Conservation (phyloP, 2,329 filamentous ascomycete genomes). For the Zarea fungicola region DNA sequence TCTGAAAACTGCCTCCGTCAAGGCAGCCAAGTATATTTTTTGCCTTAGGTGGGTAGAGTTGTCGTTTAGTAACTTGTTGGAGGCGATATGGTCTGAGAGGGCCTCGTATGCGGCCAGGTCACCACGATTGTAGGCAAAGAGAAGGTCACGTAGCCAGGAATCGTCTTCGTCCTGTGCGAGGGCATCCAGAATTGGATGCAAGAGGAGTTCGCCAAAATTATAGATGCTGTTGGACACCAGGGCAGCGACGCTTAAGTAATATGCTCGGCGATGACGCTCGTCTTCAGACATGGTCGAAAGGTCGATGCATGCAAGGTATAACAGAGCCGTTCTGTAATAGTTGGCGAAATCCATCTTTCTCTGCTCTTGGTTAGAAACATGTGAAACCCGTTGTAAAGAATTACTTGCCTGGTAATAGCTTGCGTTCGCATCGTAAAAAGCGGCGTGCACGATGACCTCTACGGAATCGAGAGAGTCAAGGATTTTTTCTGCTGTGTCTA, state of each 20-base stretch:
- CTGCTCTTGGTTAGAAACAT: slow-evolving; percentile 21
- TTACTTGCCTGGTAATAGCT: slow-evolving; percentile 74
- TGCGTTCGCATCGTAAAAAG: slow-evolving; percentile 93
- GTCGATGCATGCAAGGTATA: slow-evolving; percentile 95
- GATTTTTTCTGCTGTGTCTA: slow-evolving; percentile 82
- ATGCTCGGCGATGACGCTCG: slow-evolving; percentile 78
- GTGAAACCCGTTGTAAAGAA: background rate
- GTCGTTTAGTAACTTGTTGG: slow-evolving; percentile 71
- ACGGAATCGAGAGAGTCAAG: slow-evolving; percentile 91
- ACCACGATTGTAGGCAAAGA: slow-evolving; percentile 95
- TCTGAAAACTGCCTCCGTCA: slow-evolving; percentile 95
- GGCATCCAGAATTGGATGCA: slow-evolving; percentile 91
- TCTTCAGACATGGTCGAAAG: slow-evolving; percentile 65
- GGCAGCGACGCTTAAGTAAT: slow-evolving; percentile 88
- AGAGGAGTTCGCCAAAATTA: slow-evolving; percentile 98
- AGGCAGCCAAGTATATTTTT: slow-evolving; percentile 94
- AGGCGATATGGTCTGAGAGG: slow-evolving; percentile 72
- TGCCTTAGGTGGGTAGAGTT: slow-evolving; percentile 84
- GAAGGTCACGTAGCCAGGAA: slow-evolving; percentile 87
- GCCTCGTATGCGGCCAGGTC: slow-evolving; percentile 84
- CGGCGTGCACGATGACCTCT: slow-evolving; percentile 89
- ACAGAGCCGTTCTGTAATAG: slow-evolving; percentile 95
- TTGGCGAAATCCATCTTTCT: slow-evolving; percentile 86
- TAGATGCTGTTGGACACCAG: slow-evolving; percentile 94
- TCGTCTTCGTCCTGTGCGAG: slow-evolving; percentile 65